Evolutionary conservation across 192 early-diverging fungal species (phyloP), one percentile per base, ranked within the genome.

Genomic region (Coemansia erecta): DNA sequence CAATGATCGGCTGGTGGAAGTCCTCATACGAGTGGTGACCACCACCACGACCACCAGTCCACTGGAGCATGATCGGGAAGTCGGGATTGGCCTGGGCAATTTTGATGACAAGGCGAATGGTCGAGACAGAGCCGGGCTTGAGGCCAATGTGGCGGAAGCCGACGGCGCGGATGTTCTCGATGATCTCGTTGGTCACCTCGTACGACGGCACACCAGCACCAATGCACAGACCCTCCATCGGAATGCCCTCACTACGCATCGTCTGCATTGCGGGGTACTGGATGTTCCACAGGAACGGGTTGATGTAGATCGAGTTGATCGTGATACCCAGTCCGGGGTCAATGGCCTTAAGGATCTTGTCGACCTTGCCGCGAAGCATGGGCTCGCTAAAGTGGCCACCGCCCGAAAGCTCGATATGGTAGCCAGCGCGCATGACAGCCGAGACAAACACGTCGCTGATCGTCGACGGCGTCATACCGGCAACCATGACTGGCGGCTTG

Each of bases 21-120:
- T 95, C 93, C 77, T 95, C 93, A 61, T 90, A 94, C 56, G 87
- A 89, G 83, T 94, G 93, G 77, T 94, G 93, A 35, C 93, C 93
- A 70, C 93, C 93, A 53, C 86, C 93, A 70, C 92, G 87, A 52
- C 92, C 92, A 80, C 92, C 92, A 49, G 92, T 94, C 93, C 93
- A 95, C 72, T 95, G 90, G 58, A 95, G 81, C 50, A 93, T 83
- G 45, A 95, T 84, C 18, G 93, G 88, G 86, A 93, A 90, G 47
- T 86, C 85, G 17, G 91, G 91, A 72, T 93, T 89, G 53, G 84
- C 82, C 70, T 89, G 86, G 28, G 92, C 94, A 77, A 97, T 97
- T 44, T 85, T 68, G 60, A 94, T 83, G 18, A 93, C 91, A 50
- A 89, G 86, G 41, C 89, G 83, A 62, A 97, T 94, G 23, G 90